phyloP scores from a whole-genome alignment of 352 stramenopile genomes.

The Pythium aphanidermatum region DNA sequence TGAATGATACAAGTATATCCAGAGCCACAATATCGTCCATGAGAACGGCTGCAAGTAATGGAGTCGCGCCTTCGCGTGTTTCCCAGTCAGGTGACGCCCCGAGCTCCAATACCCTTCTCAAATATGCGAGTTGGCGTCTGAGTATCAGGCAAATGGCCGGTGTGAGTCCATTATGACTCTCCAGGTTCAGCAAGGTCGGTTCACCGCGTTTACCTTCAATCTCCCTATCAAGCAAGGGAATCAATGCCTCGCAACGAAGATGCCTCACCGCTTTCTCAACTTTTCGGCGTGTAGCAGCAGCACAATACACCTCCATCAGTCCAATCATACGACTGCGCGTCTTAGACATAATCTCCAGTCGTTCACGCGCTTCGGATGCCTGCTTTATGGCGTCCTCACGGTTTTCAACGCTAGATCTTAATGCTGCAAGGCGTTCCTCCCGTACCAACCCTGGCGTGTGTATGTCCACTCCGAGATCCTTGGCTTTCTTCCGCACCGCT shows the following conservation, averaged over 20 bases:
- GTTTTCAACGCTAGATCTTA: slow-evolving; percentile 29
- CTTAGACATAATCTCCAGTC: slow-evolving; percentile 37
- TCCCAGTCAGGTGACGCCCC: slow-evolving; percentile 38
- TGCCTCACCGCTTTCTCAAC: slow-evolving; percentile 38
- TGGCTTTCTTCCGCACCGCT: slow-evolving; percentile 19
- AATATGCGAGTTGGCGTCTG: slow-evolving; percentile 19
- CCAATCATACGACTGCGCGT: slow-evolving; percentile 24
- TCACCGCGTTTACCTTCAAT: background rate
- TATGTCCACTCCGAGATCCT: slow-evolving; percentile 25
- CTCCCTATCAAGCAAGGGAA: slow-evolving; percentile 31
- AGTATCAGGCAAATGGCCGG: slow-evolving; percentile 46
- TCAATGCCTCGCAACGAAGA: slow-evolving; percentile 31
- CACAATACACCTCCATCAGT: slow-evolving; percentile 29
- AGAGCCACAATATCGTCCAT: slow-evolving; percentile 38
- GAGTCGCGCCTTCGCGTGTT: slow-evolving; percentile 39
- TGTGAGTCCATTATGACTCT: slow-evolving; percentile 53
- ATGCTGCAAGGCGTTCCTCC: slow-evolving; percentile 21
- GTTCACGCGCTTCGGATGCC: slow-evolving; percentile 21
- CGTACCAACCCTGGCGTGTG: slow-evolving; percentile 28
- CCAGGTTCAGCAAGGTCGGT: slow-evolving; percentile 29
- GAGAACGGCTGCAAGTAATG: slow-evolving; percentile 40
- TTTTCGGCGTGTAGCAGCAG: slow-evolving; percentile 30
- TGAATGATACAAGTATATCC: slow-evolving; percentile 43
- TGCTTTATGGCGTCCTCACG: slow-evolving; percentile 26
- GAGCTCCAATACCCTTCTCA: slow-evolving; percentile 44